Percentiles rank a stretch among this genome's conserved stretches.
Evolutionary conservation across 208 protist genomes (phyloP).

Genomic region (Crithidia bombi): DNA sequence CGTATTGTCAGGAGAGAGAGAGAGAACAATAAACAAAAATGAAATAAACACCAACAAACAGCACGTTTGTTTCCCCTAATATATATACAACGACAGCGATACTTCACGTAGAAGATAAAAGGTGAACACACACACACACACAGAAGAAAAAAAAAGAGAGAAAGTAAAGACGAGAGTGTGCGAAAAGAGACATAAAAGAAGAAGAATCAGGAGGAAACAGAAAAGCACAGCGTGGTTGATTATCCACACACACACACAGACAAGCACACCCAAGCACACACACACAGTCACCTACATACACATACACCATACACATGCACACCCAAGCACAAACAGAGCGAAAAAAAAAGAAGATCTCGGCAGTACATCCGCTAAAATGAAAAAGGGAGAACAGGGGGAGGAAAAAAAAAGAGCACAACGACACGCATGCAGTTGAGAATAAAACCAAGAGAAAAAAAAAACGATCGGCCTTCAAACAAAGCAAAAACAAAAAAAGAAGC

Average conservation of each 20-base stretch:
- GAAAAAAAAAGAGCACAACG: background rate
- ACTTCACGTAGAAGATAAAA: background rate
- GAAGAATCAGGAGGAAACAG: constrained; percentile 15
- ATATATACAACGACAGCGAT: too few species aligned
- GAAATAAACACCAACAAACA: constrained; percentile 11
- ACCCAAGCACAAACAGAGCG: constrained; percentile 16
- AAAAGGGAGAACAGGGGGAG: constrained; percentile 10
- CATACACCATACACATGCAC: too few species aligned
- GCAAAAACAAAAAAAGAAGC: background rate
- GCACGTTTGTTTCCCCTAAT: too few species aligned
- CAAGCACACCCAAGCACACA: too few species aligned
- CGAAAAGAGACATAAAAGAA: too few species aligned
- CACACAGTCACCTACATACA: too few species aligned
- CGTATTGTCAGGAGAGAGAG: constrained; percentile 8
- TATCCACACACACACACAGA: too few species aligned
- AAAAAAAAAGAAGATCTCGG: background rate
- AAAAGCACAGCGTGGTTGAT: too few species aligned
- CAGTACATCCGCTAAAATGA: background rate
- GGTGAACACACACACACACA: background rate
- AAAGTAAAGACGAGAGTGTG: background rate
- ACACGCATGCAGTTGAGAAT: background rate
- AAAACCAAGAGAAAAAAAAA: background rate
- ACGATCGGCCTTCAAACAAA: background rate
- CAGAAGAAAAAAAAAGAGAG: constrained; percentile 7
- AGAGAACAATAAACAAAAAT: constrained; percentile 12